These are phyloP conservation scores for Endothia cerciana DNA, from an alignment of 2,329 filamentous ascomycete genomes.

Conservation along the genomic window DNA sequence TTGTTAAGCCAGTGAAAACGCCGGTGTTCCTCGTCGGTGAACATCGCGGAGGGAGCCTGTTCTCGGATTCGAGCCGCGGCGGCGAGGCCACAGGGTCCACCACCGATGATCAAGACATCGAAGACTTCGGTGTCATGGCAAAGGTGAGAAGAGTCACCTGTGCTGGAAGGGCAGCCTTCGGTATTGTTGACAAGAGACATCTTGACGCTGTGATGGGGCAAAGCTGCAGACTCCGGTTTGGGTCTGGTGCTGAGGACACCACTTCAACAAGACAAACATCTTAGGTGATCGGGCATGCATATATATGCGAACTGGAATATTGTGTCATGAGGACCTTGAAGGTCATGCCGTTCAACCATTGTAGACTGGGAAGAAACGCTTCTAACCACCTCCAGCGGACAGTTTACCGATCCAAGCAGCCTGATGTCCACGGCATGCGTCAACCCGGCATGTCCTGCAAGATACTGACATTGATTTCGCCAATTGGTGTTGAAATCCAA, in stretches of 20 bases:
- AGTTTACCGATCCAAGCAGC: not conserved
- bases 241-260: not conserved
- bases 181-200: not conserved
- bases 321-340: not conserved
- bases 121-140: conserved; percentile 43
- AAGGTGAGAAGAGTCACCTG: not conserved
- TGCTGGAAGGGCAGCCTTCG: not conserved
- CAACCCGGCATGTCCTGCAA: not conserved
- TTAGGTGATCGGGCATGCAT: too few relatives aligned
- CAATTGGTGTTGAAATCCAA: not conserved
- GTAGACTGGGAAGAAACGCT: not conserved
- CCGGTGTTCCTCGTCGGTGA: conserved; percentile 81
- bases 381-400: not conserved
- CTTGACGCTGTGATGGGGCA: not conserved
- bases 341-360: not conserved
- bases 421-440: not conserved
- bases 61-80: conserved; percentile 74
- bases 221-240: not conserved
- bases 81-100: conserved; percentile 75
- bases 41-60: conserved; percentile 74
- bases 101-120: conserved; percentile 75
- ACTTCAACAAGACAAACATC: not conserved
- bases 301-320: not conserved
- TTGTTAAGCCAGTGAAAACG: conserved; percentile 79
- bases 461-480: not conserved